Evolutionary conservation across 805 yeast species (phyloP).

Genomic region (Ogataea sp.): DNA sequence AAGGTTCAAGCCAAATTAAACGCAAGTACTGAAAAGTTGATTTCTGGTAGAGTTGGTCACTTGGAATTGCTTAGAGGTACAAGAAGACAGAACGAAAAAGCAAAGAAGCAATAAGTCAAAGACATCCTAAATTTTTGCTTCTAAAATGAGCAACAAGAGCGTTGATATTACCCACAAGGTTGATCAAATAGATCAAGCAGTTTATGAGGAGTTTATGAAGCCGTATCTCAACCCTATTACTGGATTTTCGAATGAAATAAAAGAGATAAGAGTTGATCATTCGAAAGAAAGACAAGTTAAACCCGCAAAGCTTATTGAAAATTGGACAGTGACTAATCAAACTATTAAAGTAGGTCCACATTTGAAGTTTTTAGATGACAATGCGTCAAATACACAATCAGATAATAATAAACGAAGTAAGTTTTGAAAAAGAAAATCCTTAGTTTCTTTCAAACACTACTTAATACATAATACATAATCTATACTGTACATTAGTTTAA

Average conservation of each 20-base stretch:
- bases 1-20: conserved; percentile 46
- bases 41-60: conserved; percentile 90
- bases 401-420: conserved; percentile 15
- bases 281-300: conserved; percentile 1
- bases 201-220: not conserved
- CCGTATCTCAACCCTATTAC: not conserved
- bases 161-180: not conserved
- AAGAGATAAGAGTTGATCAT: not conserved
- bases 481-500: too few relatives aligned
- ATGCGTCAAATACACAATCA: conserved; percentile 2
- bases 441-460: too few relatives aligned
- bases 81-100: conserved; percentile 71
- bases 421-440: not conserved
- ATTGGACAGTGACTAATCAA: conserved; percentile 18
- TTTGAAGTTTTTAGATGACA: conserved; percentile 10
- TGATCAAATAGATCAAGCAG: not conserved
- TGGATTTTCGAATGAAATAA: conserved; percentile 9
- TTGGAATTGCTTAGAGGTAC: conserved; percentile 86
- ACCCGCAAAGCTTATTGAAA: not conserved
- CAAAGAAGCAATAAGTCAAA: conserved; percentile 25
- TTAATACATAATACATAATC: too few relatives aligned
- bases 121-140: too few relatives aligned
- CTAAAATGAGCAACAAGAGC: too few relatives aligned
- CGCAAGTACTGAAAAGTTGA: conserved; percentile 70
- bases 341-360: conserved; percentile 11